phyloP scores from a whole-genome alignment of 768 basidiomycete species.

The Tulasnella sp. region DNA sequence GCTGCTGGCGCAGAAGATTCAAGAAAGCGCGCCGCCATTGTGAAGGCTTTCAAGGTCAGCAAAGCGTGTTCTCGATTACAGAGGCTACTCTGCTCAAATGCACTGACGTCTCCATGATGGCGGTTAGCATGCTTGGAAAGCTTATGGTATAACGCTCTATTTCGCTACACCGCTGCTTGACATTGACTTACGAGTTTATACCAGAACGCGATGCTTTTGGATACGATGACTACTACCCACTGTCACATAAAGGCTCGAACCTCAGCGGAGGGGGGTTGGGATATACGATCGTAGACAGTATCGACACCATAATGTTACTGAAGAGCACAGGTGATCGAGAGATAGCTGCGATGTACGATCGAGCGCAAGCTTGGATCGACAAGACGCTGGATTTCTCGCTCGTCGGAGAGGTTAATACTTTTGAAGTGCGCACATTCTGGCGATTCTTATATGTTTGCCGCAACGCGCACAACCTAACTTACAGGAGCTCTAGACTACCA shows the following conservation, averaged over 20 bases:
- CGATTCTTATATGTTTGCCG: neutral
- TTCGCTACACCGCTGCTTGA: constrained; percentile 10
- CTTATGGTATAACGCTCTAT: constrained; percentile 52
- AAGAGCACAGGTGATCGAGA: constrained; percentile 28
- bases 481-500: constrained; percentile 56
- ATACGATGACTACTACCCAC: constrained; percentile 83
- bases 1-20: constrained; percentile 42
- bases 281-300: constrained; percentile 77
- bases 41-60: constrained; percentile 67
- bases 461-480: constrained; percentile 4
- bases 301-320: constrained; percentile 84
- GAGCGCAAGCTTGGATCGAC: constrained; percentile 70
- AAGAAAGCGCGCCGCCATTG: constrained; percentile 55
- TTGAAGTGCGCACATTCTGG: constrained; percentile 56
- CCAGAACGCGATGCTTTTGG: constrained; percentile 86
- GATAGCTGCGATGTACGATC: constrained; percentile 61
- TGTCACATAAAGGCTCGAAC: constrained; percentile 64
- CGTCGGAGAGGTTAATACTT: constrained; percentile 74
- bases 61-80: constrained; percentile 11
- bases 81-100: neutral
- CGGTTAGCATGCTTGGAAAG: constrained; percentile 71
- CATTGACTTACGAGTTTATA: constrained; percentile 15
- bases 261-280: constrained; percentile 80
- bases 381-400: constrained; percentile 61
- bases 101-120: constrained; percentile 8